A percentile compares a stretch with the other conserved stretches of the same genome.
Evolutionary conservation across 2,329 filamentous ascomycete genomes (phyloP).

Genomic region (Aspergillus sojae): DNA sequence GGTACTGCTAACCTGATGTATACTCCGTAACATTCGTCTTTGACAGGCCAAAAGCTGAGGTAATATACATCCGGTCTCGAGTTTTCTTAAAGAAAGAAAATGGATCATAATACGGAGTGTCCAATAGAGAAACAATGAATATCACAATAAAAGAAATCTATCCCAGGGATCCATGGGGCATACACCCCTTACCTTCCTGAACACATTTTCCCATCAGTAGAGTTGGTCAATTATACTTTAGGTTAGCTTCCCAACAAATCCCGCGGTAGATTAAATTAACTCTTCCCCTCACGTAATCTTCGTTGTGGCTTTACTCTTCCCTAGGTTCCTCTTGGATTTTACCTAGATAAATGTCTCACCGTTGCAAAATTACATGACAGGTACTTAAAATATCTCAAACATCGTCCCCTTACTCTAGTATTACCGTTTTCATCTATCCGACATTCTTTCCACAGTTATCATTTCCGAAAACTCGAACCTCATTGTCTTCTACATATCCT

Average conservation of each 20-base stretch:
- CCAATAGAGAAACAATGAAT: background rate
- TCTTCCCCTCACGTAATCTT: background rate
- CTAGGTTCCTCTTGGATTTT: background rate
- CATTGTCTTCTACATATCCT: background rate
- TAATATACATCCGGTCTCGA: background rate
- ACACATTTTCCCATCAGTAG: background rate
- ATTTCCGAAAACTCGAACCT: background rate
- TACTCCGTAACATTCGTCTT: background rate
- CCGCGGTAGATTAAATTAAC: background rate
- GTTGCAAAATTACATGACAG: background rate
- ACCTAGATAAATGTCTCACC: background rate
- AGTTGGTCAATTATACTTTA: background rate
- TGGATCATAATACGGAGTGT: background rate
- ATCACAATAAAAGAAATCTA: background rate
- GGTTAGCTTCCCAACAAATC: slow-evolving; percentile 1
- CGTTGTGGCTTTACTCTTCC: background rate
- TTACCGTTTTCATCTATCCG: background rate
- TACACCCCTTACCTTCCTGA: background rate
- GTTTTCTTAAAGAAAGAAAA: background rate
- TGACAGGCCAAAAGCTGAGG: background rate
- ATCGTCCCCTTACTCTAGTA: background rate
- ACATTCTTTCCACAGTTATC: background rate
- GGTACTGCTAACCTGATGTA: background rate
- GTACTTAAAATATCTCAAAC: background rate
- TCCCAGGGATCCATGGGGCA: background rate